Evolutionary conservation across 169 alveolate species (phyloP), one percentile per base, ranked within the genome.

Genomic region (Babesia ovata): DNA sequence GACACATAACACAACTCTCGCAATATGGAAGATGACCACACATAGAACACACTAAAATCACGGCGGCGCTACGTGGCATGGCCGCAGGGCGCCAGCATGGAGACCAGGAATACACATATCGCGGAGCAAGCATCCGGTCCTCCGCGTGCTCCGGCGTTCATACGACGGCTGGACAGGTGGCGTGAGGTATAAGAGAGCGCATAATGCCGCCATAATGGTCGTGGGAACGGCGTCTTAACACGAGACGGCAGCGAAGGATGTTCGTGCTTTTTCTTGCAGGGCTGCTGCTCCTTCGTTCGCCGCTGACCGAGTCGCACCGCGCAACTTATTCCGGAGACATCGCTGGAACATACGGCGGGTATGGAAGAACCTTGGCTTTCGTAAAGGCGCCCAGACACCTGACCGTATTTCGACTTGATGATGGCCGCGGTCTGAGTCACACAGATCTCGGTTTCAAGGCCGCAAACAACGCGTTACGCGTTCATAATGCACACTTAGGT

Each of bases 221-320:
- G 61, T 21, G 36, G 22, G 14, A 53, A 17, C 28, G 17, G 11
- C 36, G 36, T 0, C 36, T 10, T 9, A 17, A 14, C 28, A 13
- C 61, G 36, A 6, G 42, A 13, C 21, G 61, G 36, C 53, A 61
- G 11, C 54, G 22, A n/a, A 61, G 54, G 53, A 61, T 61, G 70
- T 44, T 61, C 33, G n/a, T 11, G 14, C 13, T 19, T 36, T 56
- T 36, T 56, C 42, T 61, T 8, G 14, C 42, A 17, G 36, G 42
- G 17, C 1, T 61, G n/a, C 8, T 10, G 28, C 61, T 53, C 61
- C 36, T 53, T 11, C 16, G 12, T 6, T 14, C 61, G 14, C 36
- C 14, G 28, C 61, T 26, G 17, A 29, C 36, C 22, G 36, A 53
- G 8, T 12, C 61, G 28, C 42, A 11, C 28, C 61, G 61, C 8